Percentiles rank a stretch among this genome's conserved stretches.
phyloP scores from a whole-genome alignment of 2,329 filamentous ascomycete species.

The Fusarium torulosum region DNA sequence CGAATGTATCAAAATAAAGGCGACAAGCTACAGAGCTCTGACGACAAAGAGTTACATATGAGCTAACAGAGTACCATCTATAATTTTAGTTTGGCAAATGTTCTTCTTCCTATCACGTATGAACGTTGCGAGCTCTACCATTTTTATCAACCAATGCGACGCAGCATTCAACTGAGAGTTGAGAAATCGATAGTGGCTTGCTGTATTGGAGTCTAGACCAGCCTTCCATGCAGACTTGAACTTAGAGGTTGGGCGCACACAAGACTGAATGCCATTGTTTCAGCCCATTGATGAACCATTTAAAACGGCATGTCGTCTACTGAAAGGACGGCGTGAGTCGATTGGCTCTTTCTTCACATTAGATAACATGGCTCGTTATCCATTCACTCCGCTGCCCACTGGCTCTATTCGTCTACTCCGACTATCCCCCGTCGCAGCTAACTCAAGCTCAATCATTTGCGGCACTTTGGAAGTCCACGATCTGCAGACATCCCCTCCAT shows the following conservation, averaged over 20 bases:
- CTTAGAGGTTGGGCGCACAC: not conserved
- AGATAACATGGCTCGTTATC: not conserved
- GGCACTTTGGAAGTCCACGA: not conserved
- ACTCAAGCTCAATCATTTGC: not conserved
- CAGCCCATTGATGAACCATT: not conserved
- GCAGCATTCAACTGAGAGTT: not conserved
- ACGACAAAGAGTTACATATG: too few species aligned
- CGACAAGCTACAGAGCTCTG: too few species aligned
- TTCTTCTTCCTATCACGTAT: not conserved
- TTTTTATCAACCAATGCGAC: not conserved
- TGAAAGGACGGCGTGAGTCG: not conserved
- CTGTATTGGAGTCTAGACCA: not conserved
- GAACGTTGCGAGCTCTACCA: not conserved
- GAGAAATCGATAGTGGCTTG: not conserved
- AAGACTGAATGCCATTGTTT: not conserved
- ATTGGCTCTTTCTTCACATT: not conserved
- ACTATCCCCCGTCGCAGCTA: not conserved
- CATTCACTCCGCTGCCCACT: not conserved
- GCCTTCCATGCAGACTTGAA: not conserved
- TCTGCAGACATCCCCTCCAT: not conserved
- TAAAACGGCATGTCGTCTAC: not conserved
- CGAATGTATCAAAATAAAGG: too few species aligned
- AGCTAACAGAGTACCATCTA: not conserved
- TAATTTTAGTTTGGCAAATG: not conserved
- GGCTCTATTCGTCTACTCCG: not conserved